Evolutionary conservation across 2,329 filamentous ascomycete species (phyloP).

Genomic region (Talaromyces sp.): DNA sequence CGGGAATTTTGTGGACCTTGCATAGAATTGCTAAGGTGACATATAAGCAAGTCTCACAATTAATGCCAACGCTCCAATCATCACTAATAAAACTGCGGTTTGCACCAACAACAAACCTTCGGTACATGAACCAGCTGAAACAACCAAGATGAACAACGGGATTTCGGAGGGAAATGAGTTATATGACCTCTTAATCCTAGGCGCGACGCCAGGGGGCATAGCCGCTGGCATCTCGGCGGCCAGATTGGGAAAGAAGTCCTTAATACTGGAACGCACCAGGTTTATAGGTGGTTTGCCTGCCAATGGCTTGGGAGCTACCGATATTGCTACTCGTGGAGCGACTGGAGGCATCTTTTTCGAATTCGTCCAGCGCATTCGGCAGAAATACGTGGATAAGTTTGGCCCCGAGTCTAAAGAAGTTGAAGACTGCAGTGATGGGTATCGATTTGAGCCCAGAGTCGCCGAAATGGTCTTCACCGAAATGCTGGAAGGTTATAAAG

Average conservation of each 20-base stretch:
- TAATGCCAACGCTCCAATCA: background rate
- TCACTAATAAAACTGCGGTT: background rate
- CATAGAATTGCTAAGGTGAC: background rate
- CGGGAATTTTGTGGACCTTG: background rate
- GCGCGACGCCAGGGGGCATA: background rate
- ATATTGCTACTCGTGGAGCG: background rate
- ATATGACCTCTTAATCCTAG: background rate
- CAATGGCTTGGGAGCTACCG: background rate
- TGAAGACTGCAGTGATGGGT: background rate
- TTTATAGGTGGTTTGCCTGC: constrained; percentile 1
- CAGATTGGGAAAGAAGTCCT: background rate
- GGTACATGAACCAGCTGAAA: background rate
- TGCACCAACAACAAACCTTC: background rate
- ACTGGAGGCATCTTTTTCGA: background rate
- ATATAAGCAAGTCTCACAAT: background rate
- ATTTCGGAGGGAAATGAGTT: background rate
- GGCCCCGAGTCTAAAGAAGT: background rate
- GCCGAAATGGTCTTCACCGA: background rate
- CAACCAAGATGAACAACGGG: background rate
- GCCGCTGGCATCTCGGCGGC: background rate
- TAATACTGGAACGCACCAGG: background rate
- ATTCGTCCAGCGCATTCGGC: background rate
- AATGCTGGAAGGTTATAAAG: background rate
- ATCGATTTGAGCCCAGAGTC: background rate
- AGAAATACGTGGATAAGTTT: background rate